Base-by-base conservation (phyloP, 495 filamentous ascomycete genomes). In the Penicillium steckii region DNA sequence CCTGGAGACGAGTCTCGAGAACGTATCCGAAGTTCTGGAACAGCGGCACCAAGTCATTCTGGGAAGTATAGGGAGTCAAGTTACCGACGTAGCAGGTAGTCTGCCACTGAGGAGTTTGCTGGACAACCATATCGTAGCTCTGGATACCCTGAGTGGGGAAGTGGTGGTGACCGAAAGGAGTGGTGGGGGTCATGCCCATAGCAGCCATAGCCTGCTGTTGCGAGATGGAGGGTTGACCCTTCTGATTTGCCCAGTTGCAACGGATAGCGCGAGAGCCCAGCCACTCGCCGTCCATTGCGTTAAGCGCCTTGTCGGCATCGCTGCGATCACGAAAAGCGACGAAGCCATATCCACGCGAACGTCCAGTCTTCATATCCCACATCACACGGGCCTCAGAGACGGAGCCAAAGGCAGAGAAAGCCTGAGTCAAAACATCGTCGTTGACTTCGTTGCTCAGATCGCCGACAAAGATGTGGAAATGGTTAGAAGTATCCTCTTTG, bases 311-410 rank as follows among this genome's bases (percentile, higher is more conserved):
- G 70, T 99, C 95, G 13, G 94, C 94, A 63, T 99, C 95, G 1
- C 79, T 74, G 44, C 92, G 91, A 18, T 99, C 94, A 50, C 94
- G 87, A 83, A 96, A 99, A 37, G 94, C 95, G 53, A 99, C 94
- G 60, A 99, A 99, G 4, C 94, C 94, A 62, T 99, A 99, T 44
- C 94, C 94, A 56, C 94, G 88, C 43, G 94, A 97, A 49, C 94
- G 87, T 51, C 94, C 94, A 33, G 94, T 99, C 80, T 99, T 99
- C 94, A 99, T 99, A 66, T 99, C 94, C 94, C 94, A 99, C 94
- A 99, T 99, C 50, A 99, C 94, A 55, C 94, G 91, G 51, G 94
- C 94, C 73, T 99, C 94, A n/a, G 95, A 97, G 27, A 99, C 92
- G 3, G 85, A 88, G 9, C 94, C 94, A 70, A 97, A 99, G 30